Evolutionary conservation across 2,329 filamentous ascomycete genomes (phyloP).

Genomic region (Aspergillus intermedius): DNA sequence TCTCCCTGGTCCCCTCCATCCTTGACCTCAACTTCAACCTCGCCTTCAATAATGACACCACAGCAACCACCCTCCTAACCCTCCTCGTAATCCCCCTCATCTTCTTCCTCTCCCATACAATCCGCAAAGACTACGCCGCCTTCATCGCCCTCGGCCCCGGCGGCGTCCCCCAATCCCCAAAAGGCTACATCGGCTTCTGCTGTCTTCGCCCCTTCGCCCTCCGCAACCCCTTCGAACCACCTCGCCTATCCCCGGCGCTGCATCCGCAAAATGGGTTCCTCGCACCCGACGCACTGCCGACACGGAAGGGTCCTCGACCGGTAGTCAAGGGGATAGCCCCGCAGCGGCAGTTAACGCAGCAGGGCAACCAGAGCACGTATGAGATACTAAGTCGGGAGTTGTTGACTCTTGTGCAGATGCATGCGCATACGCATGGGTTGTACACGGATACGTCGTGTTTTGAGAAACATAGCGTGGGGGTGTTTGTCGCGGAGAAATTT

Average conservation of each 20-base stretch:
- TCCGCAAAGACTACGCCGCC: constrained; percentile 55
- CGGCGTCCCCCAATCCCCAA: constrained; percentile 67
- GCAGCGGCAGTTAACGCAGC: not conserved
- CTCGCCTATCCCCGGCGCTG: constrained; percentile 46
- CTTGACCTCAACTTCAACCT: not conserved
- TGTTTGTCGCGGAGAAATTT: constrained; percentile 54
- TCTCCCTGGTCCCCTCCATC: not conserved
- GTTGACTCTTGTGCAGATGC: not conserved
- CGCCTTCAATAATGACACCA: not conserved
- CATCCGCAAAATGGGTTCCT: constrained; percentile 37
- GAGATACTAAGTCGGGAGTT: not conserved
- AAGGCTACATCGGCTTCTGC: constrained; percentile 67
- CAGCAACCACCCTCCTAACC: constrained; percentile 2
- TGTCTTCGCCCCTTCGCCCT: constrained; percentile 66
- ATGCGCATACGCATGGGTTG: not conserved
- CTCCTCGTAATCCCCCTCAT: constrained; percentile 43
- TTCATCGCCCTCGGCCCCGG: constrained; percentile 74
- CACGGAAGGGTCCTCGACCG: not conserved
- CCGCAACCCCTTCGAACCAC: constrained; percentile 60
- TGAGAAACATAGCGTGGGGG: constrained; percentile 72
- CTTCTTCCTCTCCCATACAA: constrained; percentile 53
- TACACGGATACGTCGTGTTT: constrained; percentile 66
- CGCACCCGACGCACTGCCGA: not conserved
- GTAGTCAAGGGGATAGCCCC: not conserved
- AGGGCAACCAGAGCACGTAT: not conserved